phyloP scores from a whole-genome alignment of 352 stramenopile species.

The Saprolegnia parasitica region DNA sequence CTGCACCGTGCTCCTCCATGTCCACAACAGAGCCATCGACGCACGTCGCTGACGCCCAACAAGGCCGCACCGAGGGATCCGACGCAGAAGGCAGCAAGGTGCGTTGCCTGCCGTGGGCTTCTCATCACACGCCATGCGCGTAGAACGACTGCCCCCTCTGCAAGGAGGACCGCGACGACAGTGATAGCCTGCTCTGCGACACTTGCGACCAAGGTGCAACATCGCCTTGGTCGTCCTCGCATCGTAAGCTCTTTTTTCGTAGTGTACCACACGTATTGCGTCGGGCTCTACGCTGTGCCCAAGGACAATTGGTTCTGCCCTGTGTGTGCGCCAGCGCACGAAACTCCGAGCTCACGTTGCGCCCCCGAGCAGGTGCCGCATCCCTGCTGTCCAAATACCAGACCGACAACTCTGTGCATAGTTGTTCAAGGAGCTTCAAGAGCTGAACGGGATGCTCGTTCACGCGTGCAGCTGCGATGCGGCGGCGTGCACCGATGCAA shows the following conservation, averaged over 20 bases:
- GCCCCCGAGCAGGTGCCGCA: not conserved
- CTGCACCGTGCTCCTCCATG: no score
- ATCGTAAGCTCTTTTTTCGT: not conserved
- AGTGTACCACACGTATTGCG: conserved; percentile 30
- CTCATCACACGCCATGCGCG: no score
- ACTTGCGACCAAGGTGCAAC: conserved; percentile 9
- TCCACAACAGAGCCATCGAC: no score
- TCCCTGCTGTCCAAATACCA: not conserved
- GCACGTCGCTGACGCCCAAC: no score
- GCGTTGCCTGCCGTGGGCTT: no score
- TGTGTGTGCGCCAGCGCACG: not conserved
- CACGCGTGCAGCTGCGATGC: conserved; percentile 10
- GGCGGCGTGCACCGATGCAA: not conserved
- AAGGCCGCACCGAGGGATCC: no score
- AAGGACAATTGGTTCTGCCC: conserved; percentile 21
- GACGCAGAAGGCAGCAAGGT: no score
- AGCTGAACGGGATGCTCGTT: conserved; percentile 10
- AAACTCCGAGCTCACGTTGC: not conserved
- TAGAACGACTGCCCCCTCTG: conserved; percentile 16
- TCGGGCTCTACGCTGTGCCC: conserved; percentile 15
- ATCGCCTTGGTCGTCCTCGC: not conserved
- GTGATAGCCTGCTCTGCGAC: conserved; percentile 21
- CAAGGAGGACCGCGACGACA: not conserved
- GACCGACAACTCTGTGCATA: not conserved
- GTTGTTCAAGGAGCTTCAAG: not conserved